Evolutionary conservation across 768 basidiomycete genomes (phyloP).

Genomic region (Pisolithus sp.): DNA sequence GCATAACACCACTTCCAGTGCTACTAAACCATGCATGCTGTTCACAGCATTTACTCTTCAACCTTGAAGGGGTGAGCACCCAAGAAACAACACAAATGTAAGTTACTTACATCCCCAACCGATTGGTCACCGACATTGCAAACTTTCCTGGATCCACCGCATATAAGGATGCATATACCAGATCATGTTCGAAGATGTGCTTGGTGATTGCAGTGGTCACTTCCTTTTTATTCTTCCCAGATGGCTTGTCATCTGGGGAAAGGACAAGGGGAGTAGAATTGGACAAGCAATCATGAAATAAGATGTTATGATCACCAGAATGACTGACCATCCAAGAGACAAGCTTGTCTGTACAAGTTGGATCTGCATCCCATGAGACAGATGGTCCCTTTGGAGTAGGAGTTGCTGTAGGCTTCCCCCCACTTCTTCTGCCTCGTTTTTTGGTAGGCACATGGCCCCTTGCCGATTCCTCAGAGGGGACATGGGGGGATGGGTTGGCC

Average conservation of each 20-base stretch:
- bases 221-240: conserved; percentile 4
- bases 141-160: not conserved
- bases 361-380: not conserved
- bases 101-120: not conserved
- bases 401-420: not conserved
- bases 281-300: conserved; percentile 2
- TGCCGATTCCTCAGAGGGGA: not conserved
- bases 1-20: not conserved
- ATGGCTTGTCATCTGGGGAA: not conserved
- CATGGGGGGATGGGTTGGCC: not conserved
- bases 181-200: conserved; percentile 2
- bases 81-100: not conserved
- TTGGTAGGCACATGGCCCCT: not conserved
- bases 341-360: not conserved
- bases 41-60: conserved; percentile 3
- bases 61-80: not conserved
- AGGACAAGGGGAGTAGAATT: not conserved
- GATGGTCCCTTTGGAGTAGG: too few relatives aligned
- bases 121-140: not conserved
- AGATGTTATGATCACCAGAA: not conserved
- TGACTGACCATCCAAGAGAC: conserved; percentile 1
- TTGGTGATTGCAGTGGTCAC: not conserved
- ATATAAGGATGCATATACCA: not conserved
- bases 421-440: not conserved
- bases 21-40: not conserved